Evolutionary conservation across 2,329 filamentous ascomycete species (phyloP).

Genomic region (Trichoderma endophyticum): DNA sequence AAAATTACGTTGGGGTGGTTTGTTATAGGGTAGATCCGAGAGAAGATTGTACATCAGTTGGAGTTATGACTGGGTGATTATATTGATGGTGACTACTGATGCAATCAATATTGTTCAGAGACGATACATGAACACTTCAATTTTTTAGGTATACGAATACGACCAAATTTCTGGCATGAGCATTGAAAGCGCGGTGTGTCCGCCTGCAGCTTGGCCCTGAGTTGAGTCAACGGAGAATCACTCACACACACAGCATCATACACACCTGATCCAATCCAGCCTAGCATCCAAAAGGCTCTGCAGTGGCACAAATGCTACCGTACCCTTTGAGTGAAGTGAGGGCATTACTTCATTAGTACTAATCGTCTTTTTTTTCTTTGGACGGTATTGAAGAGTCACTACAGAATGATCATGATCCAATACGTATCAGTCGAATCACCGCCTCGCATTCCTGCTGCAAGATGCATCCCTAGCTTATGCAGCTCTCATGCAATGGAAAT

Average conservation of each 20-base stretch:
- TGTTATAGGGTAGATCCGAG: neutral
- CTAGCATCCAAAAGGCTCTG: neutral
- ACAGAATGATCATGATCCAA: neutral
- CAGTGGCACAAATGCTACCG: neutral
- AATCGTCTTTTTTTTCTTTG: neutral
- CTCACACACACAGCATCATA: neutral
- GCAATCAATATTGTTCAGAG: accelerated
- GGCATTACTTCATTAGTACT: neutral
- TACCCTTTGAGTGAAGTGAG: neutral
- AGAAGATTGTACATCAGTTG: neutral
- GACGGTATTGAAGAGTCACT: neutral
- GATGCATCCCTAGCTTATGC: neutral
- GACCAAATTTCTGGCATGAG: neutral
- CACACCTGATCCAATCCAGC: neutral
- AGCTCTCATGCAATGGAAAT: neutral
- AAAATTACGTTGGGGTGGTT: neutral
- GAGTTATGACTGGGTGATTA: no score
- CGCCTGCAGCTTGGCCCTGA: neutral
- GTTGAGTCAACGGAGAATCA: neutral
- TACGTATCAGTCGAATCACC: neutral
- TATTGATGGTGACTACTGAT: neutral
- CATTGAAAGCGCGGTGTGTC: neutral
- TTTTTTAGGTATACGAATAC: neutral
- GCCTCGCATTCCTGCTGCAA: neutral
- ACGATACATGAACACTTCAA: neutral